phyloP scores from a whole-genome alignment of 345 rosid genomes.

The Hibiscus tridactylites region DNA sequence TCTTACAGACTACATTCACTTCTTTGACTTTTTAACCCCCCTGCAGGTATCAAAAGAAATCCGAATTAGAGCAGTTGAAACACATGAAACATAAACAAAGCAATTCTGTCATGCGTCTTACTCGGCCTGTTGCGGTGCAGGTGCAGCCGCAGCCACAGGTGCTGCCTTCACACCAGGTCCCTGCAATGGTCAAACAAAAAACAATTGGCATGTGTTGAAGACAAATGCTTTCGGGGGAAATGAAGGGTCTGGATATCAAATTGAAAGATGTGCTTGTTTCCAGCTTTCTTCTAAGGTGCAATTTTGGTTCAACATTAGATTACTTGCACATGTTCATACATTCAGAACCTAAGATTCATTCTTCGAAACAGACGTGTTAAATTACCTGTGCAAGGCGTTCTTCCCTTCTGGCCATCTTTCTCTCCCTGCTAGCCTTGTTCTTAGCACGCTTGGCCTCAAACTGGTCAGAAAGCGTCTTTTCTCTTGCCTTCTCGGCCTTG shows the following conservation, averaged over 20 bases:
- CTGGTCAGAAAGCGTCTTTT: slow-evolving; percentile 62
- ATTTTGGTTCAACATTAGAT: neutral
- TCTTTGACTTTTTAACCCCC: no score
- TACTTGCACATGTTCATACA: no score
- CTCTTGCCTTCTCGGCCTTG: slow-evolving; percentile 68
- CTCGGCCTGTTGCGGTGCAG: slow-evolving; percentile 28
- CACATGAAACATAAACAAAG: neutral
- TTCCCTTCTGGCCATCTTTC: slow-evolving; percentile 64
- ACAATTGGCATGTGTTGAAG: no score
- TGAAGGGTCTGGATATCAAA: no score
- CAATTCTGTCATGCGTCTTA: slow-evolving; percentile 11
- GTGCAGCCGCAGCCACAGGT: neutral
- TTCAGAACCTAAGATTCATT: no score
- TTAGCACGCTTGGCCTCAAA: slow-evolving; percentile 66
- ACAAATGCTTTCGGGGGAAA: no score
- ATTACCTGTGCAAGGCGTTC: slow-evolving; percentile 60
- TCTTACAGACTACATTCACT: no score
- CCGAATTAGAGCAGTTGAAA: neutral
- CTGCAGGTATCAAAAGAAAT: no score
- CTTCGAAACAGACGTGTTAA: neutral
- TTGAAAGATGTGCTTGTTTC: neutral
- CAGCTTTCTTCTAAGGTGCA: neutral
- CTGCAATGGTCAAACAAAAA: neutral
- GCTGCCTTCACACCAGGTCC: slow-evolving; percentile 33
- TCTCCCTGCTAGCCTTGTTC: slow-evolving; percentile 76